Evolutionary conservation across 2,329 filamentous ascomycete species (phyloP).

Genomic region (Penicillium rolfsii): DNA sequence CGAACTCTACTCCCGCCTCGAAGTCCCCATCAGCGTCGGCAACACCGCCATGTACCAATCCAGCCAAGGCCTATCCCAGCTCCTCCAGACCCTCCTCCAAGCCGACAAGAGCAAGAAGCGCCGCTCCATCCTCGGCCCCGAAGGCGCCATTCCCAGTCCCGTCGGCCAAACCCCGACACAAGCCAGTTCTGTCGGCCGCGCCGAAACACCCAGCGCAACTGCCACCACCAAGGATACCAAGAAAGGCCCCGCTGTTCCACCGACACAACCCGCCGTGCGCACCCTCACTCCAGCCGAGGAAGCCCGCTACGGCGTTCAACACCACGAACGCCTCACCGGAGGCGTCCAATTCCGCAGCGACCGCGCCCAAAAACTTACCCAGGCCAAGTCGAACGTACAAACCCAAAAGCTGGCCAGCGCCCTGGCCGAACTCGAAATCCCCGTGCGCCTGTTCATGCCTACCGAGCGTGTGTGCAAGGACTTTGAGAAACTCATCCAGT

Average conservation of each 20-base stretch:
- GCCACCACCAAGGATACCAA: conserved; percentile 33
- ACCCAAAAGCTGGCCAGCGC: conserved; percentile 53
- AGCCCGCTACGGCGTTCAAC: conserved; percentile 77
- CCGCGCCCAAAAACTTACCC: conserved; percentile 53
- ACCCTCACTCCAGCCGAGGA: conserved; percentile 77
- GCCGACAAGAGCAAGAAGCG: conserved; percentile 90
- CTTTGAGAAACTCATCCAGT: conserved; percentile 53
- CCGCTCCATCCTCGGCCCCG: conserved; percentile 67
- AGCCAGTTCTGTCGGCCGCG: conserved; percentile 41
- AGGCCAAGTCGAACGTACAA: conserved; percentile 56
- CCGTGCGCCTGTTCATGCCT: conserved; percentile 53
- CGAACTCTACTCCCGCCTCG: conserved; percentile 83
- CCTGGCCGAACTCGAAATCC: conserved; percentile 52
- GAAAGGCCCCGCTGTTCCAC: conserved; percentile 42
- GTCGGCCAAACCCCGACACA: conserved; percentile 57
- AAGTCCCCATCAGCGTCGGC: conserved; percentile 72
- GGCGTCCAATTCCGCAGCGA: conserved; percentile 86
- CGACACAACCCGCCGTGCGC: conserved; percentile 61
- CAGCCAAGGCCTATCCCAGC: conserved; percentile 74
- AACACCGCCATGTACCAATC: conserved; percentile 79
- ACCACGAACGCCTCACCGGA: conserved; percentile 80
- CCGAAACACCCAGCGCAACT: conserved; percentile 42
- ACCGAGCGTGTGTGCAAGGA: conserved; percentile 55
- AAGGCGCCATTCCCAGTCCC: conserved; percentile 54
- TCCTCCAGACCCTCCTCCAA: conserved; percentile 80